Evolutionary conservation across 257 asterid species (phyloP), one percentile per base, ranked within the genome.

Genomic region (Cordia subcordata): DNA sequence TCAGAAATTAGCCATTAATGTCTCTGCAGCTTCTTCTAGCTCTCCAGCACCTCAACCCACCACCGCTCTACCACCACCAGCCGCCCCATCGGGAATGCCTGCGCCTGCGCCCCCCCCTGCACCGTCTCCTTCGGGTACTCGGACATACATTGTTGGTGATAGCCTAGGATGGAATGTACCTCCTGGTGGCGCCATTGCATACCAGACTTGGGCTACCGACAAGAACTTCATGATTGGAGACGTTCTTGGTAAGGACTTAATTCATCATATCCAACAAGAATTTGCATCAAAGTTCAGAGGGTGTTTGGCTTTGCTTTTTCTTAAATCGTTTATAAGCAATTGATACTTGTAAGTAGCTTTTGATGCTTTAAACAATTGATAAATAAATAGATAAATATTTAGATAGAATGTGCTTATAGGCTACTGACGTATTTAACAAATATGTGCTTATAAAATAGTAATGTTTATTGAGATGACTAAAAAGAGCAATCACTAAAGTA

Each of bases 1-100:
- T 4, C 84, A 76, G 76, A 83, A 72, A 60, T 22, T 88, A 69
- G 74, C 93, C 6, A 78, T 88, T 58, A 78, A 78, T 47, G 96
- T 88, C 69, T 69, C 89, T 10, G n/a, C n/a, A n/a, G 72, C 77
- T 27, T 32, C 78, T 21, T 35, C 72, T 35, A 4, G 52, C 44
- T 44, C 79, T 18, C 79, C 82, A 8, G 46, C 73, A n/a, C 63
- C 68, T 39, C 57, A 45, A 27, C 68, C 73, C 8, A 0, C 64
- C 38, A 18, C 64, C 8, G 13, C 63, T n/a, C n/a, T n/a, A n/a
- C 27, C 83, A 46, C 68, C 71, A 10, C 57, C 57, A 23, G 61
- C 19, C 1, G 45, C 58, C n/a, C 60, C 63, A 0, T n/a, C n/a
- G n/a, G n/a, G n/a, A n/a, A 19, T 73, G 3, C 65, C 64, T 1